Percentiles rank a stretch among this genome's conserved stretches.
These are phyloP conservation scores for Grosmannia clavigera DNA, from an alignment of 2,329 filamentous ascomycete species.

Conservation along the genomic window DNA sequence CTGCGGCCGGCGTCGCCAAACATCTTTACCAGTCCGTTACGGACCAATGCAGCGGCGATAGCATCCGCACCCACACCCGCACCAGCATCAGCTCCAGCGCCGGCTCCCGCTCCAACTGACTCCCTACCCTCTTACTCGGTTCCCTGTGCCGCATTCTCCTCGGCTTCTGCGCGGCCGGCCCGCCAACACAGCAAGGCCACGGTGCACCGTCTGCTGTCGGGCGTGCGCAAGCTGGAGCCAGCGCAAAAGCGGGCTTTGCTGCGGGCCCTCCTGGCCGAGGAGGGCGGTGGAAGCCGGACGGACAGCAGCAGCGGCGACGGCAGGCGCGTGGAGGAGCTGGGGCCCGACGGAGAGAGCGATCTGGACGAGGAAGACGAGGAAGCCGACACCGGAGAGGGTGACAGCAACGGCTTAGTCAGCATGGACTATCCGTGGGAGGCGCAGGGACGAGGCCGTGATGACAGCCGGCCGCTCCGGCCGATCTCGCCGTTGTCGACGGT, in stretches of 20 bases:
- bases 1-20: not conserved
- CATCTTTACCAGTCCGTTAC: not conserved
- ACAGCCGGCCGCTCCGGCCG: not conserved
- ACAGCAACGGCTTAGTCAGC: not conserved
- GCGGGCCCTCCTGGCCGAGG: slow-evolving; percentile 2
- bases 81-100: too few relatives aligned
- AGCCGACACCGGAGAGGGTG: not conserved
- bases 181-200: slow-evolving; percentile 3
- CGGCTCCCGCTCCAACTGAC: too few relatives aligned
- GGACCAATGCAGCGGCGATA: too few relatives aligned
- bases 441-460: not conserved
- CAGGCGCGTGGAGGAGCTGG: not conserved
- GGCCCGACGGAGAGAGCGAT: not conserved
- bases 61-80: too few relatives aligned
- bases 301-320: not conserved
- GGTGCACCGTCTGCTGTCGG: slow-evolving; percentile 7
- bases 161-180: not conserved
- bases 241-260: slow-evolving; percentile 8
- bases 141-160: not conserved
- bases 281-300: not conserved
- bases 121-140: too few relatives aligned
- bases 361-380: not conserved
- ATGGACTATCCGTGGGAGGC: not conserved
- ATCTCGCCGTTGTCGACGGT: not conserved
- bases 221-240: slow-evolving; percentile 6